Evolutionary conservation across 2,329 filamentous ascomycete species (phyloP).

Genomic region (Pezizomycotina sp.): DNA sequence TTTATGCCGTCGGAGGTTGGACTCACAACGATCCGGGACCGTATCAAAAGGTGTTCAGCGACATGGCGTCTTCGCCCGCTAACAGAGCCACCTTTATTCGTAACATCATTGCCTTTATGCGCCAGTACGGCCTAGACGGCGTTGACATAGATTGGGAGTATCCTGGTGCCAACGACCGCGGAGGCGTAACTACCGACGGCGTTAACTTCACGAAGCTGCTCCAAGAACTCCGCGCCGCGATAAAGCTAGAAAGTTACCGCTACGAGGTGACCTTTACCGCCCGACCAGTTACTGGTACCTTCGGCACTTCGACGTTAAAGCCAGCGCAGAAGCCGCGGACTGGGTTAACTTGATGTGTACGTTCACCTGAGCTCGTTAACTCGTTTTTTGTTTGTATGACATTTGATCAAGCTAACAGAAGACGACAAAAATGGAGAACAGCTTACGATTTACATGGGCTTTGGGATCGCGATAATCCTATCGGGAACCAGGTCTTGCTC

Average conservation of each 20-base stretch:
- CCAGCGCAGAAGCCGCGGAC: slow-evolving; percentile 3
- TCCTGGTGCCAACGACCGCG: slow-evolving; percentile 19
- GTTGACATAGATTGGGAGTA: slow-evolving; percentile 36
- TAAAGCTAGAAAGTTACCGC: not conserved
- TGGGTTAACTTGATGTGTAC: slow-evolving; percentile 8
- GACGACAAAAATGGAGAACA: slow-evolving; percentile 4
- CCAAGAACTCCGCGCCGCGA: slow-evolving; percentile 2
- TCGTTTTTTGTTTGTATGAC: slow-evolving; percentile 1
- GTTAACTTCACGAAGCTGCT: slow-evolving; percentile 11
- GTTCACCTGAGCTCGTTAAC: not conserved
- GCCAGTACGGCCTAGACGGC: slow-evolving; percentile 32
- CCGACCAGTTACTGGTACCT: slow-evolving; percentile 14
- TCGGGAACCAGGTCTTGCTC: slow-evolving; percentile 14
- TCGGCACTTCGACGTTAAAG: slow-evolving; percentile 7
- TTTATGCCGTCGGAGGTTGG: too few species aligned
- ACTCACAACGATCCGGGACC: too few species aligned
- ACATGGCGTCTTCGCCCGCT: slow-evolving; percentile 26
- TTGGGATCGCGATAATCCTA: slow-evolving; percentile 29
- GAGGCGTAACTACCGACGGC: slow-evolving; percentile 7
- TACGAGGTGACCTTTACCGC: slow-evolving; percentile 13
- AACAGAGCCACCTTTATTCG: slow-evolving; percentile 30
- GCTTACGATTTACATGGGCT: slow-evolving; percentile 29
- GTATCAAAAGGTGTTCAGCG: slow-evolving; percentile 17
- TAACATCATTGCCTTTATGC: slow-evolving; percentile 30
- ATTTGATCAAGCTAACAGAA: not conserved